These are phyloP conservation scores for Polyrhizophydium stewartii DNA, from an alignment of 371 early-diverging fungal genomes.

Conservation along the genomic window DNA sequence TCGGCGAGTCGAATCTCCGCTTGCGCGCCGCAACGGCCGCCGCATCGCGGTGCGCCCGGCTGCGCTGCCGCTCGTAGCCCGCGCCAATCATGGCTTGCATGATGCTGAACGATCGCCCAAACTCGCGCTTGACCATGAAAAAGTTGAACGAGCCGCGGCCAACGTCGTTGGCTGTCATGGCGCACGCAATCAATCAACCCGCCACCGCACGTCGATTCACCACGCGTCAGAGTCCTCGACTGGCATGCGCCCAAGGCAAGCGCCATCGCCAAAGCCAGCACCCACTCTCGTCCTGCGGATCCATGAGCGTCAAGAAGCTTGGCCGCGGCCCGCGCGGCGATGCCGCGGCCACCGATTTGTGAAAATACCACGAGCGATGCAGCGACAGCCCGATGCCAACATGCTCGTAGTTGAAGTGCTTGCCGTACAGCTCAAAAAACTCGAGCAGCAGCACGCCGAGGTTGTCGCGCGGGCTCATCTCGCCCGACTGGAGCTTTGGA, in stretches of 20 bases:
- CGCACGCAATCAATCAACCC: neutral
- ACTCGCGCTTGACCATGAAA: conserved; percentile 19
- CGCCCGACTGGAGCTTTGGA: conserved; percentile 66
- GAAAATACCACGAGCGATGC: neutral
- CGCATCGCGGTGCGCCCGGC: neutral
- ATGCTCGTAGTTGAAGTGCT: conserved; percentile 67
- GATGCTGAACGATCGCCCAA: conserved; percentile 17
- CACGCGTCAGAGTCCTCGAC: too few species aligned
- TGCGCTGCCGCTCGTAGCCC: conserved; percentile 11
- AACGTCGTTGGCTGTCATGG: conserved; percentile 29
- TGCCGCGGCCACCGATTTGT: neutral
- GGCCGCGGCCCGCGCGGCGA: neutral
- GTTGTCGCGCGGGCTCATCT: conserved; percentile 70
- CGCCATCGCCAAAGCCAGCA: neutral
- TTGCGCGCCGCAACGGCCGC: neutral
- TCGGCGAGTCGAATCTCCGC: neutral
- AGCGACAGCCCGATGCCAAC: neutral
- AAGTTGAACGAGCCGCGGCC: conserved; percentile 23
- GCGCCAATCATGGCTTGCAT: conserved; percentile 27
- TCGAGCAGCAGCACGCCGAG: conserved; percentile 89
- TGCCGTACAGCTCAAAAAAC: conserved; percentile 92
- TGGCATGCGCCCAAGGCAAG: too few species aligned
- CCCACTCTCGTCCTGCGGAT: conserved; percentile 27
- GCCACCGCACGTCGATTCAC: too few species aligned
- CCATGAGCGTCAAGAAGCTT: conserved; percentile 2